phyloP scores from a whole-genome alignment of 176 grass and related monocot species.

The Stipa capillata region DNA sequence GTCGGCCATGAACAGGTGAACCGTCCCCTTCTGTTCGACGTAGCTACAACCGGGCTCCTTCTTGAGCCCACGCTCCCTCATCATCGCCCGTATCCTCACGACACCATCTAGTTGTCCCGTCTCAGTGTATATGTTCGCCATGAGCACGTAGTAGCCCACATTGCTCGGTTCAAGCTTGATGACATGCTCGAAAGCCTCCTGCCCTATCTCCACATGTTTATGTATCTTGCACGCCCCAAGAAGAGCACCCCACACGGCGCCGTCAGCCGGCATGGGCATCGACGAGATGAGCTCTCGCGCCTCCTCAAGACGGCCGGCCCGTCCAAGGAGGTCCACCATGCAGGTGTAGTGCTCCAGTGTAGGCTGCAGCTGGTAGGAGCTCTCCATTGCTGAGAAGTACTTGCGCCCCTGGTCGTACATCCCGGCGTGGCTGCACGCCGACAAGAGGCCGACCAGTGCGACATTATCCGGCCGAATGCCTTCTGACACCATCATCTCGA shows the following conservation, averaged over 20 bases:
- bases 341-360: slow-evolving; percentile 54
- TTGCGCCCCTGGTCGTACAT: slow-evolving; percentile 38
- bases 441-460: slow-evolving; percentile 45
- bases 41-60: slow-evolving; percentile 76
- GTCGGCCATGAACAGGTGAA: slow-evolving; percentile 79
- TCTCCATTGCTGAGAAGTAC: slow-evolving; percentile 50
- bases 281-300: slow-evolving; percentile 48
- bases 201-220: slow-evolving; percentile 40
- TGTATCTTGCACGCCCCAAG: slow-evolving; percentile 79
- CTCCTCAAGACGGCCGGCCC: slow-evolving; percentile 39
- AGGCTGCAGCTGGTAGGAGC: slow-evolving; percentile 12
- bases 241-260: slow-evolving; percentile 59
- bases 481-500: slow-evolving; percentile 35
- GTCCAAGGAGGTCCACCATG: slow-evolving; percentile 70
- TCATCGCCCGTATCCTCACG: slow-evolving; percentile 41
- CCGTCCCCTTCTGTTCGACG: slow-evolving; percentile 37
- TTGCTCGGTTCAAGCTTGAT: slow-evolving; percentile 45
- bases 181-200: slow-evolving; percentile 43
- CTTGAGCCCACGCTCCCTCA: slow-evolving; percentile 50
- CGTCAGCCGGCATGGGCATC: slow-evolving; percentile 49
- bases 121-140: slow-evolving; percentile 64
- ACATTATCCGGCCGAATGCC: slow-evolving; percentile 42
- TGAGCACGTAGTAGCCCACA: slow-evolving; percentile 59
- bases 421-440: slow-evolving; percentile 60
- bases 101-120: slow-evolving; percentile 25